Evolutionary conservation across 805 yeast genomes (phyloP), one percentile per base, ranked within the genome.

Genomic region (Kodamaea leandrae): DNA sequence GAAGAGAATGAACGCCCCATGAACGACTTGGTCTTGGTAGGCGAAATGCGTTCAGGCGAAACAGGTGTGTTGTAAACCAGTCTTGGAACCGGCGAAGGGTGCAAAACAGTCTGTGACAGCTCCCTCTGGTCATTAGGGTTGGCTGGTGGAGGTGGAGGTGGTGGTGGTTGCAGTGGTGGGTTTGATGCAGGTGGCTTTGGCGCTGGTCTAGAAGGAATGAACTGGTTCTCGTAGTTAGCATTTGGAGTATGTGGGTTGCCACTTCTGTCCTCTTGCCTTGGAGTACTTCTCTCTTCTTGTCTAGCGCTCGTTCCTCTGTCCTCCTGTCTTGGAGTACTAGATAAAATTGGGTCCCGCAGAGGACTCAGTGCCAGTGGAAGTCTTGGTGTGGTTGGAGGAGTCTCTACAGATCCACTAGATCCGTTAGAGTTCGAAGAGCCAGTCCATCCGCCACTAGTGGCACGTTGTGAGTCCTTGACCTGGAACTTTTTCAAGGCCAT

Each of bases 181-280:
- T 23, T 20, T 5, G 36, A 24, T 17, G 63, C 50, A 4, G 73
- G 74, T 1, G 86, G 85, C 50, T 74, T 77, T 23, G 86, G 86
- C 0, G 86, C 84, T 0, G 86, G 86, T 46, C 86, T 67, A 39
- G 78, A 73, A 3, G 86, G 86, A 39, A 80, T 79, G 47, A 74
- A 80, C 51, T 72, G 80, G 19, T 50, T 54, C 41, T 64, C 76
- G 48, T 46, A 58, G 27, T 45, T 56, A n/a, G 64, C 52, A 15
- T 51, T 50, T 18, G 63, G 64, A 6, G 66, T 41, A 51, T 58
- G 50, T 17, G 60, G 59, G 3, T n/a, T 12, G 25, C 16, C 24
- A 5, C 13, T 17, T 33, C 19, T 20, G 15, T 10, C 17, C 17
- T 35, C 23, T 26, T 68, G 67, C 36, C 60, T 66, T 32, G 68